Evolutionary conservation across 192 early-diverging fungal species (phyloP).

Genomic region (Mortierella claussenii): DNA sequence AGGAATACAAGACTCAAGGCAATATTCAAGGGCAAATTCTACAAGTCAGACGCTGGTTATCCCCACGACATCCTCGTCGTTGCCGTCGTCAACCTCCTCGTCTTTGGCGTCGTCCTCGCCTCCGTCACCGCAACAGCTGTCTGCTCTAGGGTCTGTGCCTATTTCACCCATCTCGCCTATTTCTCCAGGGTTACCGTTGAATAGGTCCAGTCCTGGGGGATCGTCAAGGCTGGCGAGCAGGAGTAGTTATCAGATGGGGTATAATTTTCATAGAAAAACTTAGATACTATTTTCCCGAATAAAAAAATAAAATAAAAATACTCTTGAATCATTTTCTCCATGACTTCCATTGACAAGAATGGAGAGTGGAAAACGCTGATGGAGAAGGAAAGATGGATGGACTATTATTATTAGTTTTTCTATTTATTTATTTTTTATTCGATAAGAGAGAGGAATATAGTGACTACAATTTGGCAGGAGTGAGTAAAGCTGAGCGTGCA

Average conservation of each 20-base stretch:
- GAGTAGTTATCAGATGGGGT: slow-evolving; percentile 1
- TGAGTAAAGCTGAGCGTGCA: neutral
- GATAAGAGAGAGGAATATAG: neutral
- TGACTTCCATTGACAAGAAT: no score
- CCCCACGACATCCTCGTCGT: no score
- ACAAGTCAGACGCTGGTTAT: neutral
- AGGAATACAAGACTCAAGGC: slow-evolving; percentile 6
- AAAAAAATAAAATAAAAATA: no score
- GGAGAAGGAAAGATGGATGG: neutral
- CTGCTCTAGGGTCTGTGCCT: slow-evolving; percentile 6
- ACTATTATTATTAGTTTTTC: neutral
- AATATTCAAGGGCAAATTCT: neutral
- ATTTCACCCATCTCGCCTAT: slow-evolving; percentile 18
- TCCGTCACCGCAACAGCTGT: no score
- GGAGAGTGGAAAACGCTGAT: neutral
- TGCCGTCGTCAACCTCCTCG: no score
- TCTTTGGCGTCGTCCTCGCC: no score
- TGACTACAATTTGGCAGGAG: slow-evolving; percentile 28
- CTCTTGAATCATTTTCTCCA: neutral
- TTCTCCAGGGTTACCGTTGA: slow-evolving; percentile 12
- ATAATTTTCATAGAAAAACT: neutral
- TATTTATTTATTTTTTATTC: neutral
- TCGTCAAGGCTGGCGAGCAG: slow-evolving; percentile 26
- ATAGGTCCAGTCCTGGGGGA: slow-evolving; percentile 3
- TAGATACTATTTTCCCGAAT: neutral